phyloP scores from a whole-genome alignment of 208 protist genomes.

The Leishmania turanica region DNA sequence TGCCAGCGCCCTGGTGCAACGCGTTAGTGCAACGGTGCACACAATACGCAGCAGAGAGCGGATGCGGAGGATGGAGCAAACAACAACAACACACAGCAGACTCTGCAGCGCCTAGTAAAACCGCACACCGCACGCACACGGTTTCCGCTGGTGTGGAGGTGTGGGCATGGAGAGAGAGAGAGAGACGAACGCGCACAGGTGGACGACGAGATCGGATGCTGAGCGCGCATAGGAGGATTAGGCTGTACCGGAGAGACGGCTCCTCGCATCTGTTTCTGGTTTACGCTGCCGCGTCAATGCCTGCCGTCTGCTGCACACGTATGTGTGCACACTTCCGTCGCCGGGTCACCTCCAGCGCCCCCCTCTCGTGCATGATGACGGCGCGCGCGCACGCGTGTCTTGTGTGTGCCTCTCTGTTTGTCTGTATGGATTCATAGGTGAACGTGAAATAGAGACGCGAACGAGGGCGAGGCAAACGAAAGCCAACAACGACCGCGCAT shows the following conservation, averaged over 20 bases:
- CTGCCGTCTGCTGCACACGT: background rate
- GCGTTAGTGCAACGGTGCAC: background rate
- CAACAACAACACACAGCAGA: background rate
- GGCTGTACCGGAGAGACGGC: background rate
- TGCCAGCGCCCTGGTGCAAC: background rate
- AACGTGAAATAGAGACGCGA: background rate
- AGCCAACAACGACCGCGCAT: too few relatives aligned
- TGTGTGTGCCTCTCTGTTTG: background rate
- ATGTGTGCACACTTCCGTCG: background rate
- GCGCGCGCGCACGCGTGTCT: background rate
- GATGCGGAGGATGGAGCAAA: background rate
- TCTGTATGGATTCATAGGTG: background rate
- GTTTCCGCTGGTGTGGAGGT: background rate
- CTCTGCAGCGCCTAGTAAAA: background rate
- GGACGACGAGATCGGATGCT: background rate
- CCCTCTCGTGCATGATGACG: background rate
- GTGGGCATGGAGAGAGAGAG: background rate
- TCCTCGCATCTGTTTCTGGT: background rate
- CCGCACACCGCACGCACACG: background rate
- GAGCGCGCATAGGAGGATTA: background rate
- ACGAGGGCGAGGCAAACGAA: background rate
- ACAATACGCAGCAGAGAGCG: background rate
- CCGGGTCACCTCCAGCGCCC: background rate
- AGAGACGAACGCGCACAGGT: background rate
- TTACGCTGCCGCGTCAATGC: background rate